These are phyloP conservation scores for Metarhizium album DNA, from an alignment of 2,329 filamentous ascomycete species.

Conservation along the genomic window DNA sequence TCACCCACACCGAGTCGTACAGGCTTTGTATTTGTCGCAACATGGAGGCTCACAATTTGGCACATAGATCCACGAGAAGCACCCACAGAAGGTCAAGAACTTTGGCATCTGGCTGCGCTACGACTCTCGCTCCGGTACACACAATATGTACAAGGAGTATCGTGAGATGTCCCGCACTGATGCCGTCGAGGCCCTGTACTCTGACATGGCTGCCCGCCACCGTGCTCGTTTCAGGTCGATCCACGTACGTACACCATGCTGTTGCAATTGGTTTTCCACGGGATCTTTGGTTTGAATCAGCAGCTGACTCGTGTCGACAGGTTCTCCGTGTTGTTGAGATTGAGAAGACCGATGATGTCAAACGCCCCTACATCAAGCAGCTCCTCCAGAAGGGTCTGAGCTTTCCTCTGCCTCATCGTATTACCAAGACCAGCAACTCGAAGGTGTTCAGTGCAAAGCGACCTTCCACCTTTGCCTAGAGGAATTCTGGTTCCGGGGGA, in stretches of 20 bases:
- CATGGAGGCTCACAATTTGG: slow-evolving; percentile 6
- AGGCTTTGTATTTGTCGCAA: background rate
- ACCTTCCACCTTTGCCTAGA: slow-evolving; percentile 96
- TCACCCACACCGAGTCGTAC: background rate
- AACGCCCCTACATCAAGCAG: slow-evolving; percentile 99
- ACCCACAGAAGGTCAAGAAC: slow-evolving; percentile 99
- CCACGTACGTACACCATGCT: slow-evolving; percentile 61
- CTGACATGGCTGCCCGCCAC: slow-evolving; percentile 99
- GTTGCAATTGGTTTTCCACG: too few species aligned
- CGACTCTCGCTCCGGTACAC: slow-evolving; percentile 97
- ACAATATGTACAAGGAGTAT: slow-evolving; percentile 99
- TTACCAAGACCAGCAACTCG: slow-evolving; percentile 70
- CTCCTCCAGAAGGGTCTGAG: slow-evolving; percentile 88
- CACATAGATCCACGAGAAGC: slow-evolving; percentile 89
- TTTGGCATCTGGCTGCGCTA: slow-evolving; percentile 99
- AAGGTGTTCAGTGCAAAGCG: slow-evolving; percentile 90
- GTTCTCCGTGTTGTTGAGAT: slow-evolving; percentile 98
- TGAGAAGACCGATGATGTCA: slow-evolving; percentile 88
- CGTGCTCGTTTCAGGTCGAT: slow-evolving; percentile 93
- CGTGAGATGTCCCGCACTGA: slow-evolving; percentile 95
- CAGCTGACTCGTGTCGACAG: slow-evolving; percentile 33
- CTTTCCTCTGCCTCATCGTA: slow-evolving; percentile 97
- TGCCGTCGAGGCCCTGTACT: slow-evolving; percentile 94
- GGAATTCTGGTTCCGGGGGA: slow-evolving; percentile 39
- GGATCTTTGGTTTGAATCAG: background rate